These are phyloP conservation scores for Carex myosuroides DNA, from an alignment of 176 grass and related monocot genomes.

Conservation along the genomic window DNA sequence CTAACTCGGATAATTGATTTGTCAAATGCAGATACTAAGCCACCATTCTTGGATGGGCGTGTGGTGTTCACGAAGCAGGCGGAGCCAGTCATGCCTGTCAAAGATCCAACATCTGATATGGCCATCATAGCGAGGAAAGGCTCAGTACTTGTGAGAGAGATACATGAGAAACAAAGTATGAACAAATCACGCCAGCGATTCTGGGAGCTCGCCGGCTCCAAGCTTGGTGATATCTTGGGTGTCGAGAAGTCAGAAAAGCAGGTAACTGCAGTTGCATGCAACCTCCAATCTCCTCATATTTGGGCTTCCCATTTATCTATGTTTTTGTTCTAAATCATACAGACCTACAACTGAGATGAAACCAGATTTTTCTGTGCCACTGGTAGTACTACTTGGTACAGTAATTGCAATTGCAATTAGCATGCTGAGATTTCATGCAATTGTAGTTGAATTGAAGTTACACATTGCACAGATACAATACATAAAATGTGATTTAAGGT, in stretches of 20 bases:
- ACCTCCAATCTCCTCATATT: slow-evolving; percentile 2
- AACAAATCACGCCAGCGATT: slow-evolving; percentile 95
- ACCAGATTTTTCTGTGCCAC: background rate
- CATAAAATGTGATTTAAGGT: background rate
- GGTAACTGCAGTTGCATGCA: slow-evolving; percentile 29
- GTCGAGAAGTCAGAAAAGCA: slow-evolving; percentile 93
- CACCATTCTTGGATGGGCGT: slow-evolving; percentile 85
- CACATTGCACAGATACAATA: background rate
- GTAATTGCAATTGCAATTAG: background rate
- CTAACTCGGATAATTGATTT: background rate
- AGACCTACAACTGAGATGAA: background rate
- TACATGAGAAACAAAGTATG: slow-evolving; percentile 96
- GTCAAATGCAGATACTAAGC: slow-evolving; percentile 68
- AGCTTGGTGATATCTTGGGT: slow-evolving; percentile 95
- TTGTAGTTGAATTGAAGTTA: background rate
- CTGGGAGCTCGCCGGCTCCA: slow-evolving; percentile 99
- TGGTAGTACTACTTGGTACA: background rate
- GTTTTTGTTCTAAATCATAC: slow-evolving; percentile 5
- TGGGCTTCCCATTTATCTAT: background rate
- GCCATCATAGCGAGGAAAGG: slow-evolving; percentile 96
- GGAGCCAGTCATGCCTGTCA: slow-evolving; percentile 92
- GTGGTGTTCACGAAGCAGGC: slow-evolving; percentile 98
- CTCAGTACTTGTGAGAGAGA: slow-evolving; percentile 81
- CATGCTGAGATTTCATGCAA: background rate
- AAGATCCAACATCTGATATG: slow-evolving; percentile 98